Evolutionary conservation across 139 green algal genomes (phyloP).

Genomic region (Chlamydomonas sphaeroides): DNA sequence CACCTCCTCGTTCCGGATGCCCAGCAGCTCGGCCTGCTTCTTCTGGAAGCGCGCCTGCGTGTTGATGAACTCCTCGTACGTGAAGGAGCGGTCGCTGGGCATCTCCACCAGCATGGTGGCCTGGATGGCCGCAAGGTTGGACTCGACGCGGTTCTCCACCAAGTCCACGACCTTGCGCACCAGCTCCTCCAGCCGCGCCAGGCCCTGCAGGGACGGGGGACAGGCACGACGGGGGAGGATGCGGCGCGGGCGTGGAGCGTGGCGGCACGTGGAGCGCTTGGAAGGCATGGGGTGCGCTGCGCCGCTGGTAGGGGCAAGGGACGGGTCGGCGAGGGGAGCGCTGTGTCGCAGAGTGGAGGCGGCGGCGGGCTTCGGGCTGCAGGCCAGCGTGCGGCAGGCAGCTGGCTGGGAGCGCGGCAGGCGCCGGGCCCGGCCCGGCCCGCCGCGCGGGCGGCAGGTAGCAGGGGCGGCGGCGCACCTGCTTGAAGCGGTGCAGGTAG

Average conservation of each 20-base stretch:
- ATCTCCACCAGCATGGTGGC: slow-evolving; percentile 83
- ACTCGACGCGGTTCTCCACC: slow-evolving; percentile 85
- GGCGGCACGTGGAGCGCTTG: too few relatives aligned
- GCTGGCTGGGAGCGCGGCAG: neutral
- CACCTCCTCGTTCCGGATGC: slow-evolving; percentile 80
- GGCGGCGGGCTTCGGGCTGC: neutral
- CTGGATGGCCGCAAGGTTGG: slow-evolving; percentile 79
- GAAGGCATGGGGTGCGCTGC: neutral
- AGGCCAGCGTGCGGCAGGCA: neutral
- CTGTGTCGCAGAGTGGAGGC: too few relatives aligned
- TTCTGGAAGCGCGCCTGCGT: slow-evolving; percentile 72
- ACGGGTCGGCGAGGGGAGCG: too few relatives aligned
- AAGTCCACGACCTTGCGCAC: slow-evolving; percentile 88
- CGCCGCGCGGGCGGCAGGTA: too few relatives aligned
- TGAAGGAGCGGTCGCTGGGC: slow-evolving; percentile 82
- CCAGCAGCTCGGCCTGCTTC: slow-evolving; percentile 69
- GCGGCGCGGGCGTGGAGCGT: too few relatives aligned
- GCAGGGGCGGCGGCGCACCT: too few relatives aligned
- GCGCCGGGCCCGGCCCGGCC: too few relatives aligned
- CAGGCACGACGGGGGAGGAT: too few relatives aligned
- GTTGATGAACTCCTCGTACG: slow-evolving; percentile 89
- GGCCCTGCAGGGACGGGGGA: slow-evolving; percentile 51
- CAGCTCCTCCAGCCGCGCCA: slow-evolving; percentile 86
- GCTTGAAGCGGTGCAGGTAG: slow-evolving; percentile 88
- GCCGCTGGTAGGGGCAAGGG: too few relatives aligned